A percentile compares a stretch with the other conserved stretches of the same genome.
These are phyloP conservation scores for Filosporella fistucella DNA, from an alignment of 495 filamentous ascomycete species.

Conservation along the genomic window DNA sequence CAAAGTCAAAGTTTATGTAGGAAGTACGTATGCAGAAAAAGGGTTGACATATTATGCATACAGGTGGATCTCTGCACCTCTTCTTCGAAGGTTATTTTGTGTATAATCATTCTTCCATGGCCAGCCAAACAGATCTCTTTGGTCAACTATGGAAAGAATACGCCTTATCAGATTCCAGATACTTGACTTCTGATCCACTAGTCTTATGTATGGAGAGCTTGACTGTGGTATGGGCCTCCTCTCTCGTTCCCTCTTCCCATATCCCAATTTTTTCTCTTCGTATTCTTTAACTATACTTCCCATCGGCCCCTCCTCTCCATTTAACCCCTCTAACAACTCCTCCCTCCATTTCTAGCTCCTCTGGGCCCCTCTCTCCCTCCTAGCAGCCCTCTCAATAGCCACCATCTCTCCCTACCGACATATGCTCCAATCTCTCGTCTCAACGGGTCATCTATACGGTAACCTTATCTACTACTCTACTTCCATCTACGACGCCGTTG, in stretches of 20 bases:
- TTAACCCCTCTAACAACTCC: neutral
- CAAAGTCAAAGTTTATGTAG: no score
- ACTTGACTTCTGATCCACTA: slow-evolving; percentile 47
- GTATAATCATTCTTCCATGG: slow-evolving; percentile 38
- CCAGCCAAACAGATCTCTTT: slow-evolving; percentile 37
- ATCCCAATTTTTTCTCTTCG: no score
- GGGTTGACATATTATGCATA: neutral
- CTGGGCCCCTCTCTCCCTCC: slow-evolving; percentile 54
- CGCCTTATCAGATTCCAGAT: slow-evolving; percentile 52
- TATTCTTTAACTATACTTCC: no score
- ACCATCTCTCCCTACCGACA: slow-evolving; percentile 44
- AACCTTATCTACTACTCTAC: slow-evolving; percentile 56
- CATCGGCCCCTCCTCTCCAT: no score
- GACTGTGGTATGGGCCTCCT: slow-evolving; percentile 34
- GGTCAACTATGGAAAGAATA: slow-evolving; percentile 63
- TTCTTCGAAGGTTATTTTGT: slow-evolving; percentile 57
- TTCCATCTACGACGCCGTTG: slow-evolving; percentile 42
- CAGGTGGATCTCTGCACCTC: slow-evolving; percentile 49
- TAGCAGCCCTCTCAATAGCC: slow-evolving; percentile 40
- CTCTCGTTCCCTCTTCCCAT: no score
- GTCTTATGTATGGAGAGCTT: slow-evolving; percentile 52
- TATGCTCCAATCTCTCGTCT: slow-evolving; percentile 48
- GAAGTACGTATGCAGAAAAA: no score
- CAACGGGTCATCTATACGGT: slow-evolving; percentile 55
- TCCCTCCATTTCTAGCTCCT: slow-evolving; percentile 41